Base-by-base conservation (phyloP, 768 basidiomycete genomes). In the Cantharellus anzutake region DNA sequence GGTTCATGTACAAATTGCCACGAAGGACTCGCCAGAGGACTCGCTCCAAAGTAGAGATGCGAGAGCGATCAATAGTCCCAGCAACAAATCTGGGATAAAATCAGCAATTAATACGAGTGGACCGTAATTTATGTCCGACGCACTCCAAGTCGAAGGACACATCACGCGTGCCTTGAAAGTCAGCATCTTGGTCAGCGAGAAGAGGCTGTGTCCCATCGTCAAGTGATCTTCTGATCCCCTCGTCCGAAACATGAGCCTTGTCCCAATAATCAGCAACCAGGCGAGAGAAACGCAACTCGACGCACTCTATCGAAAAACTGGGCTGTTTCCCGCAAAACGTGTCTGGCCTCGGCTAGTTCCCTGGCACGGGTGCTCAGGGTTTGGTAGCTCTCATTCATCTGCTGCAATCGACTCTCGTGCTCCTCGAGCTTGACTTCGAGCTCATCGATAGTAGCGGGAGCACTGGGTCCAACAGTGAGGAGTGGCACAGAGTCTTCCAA, bases 1-100 rank as follows among this genome's bases (percentile, higher is more conserved):
- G 85, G 72, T 97, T 99, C 94, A 99, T 98, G 75, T 94, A 99
- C 29, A 99, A 76, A 69, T 99, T 98, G 56, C 96, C 96, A 61
- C 96, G 84, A 20, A 98, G 78, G 41, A 98, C 89, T 65, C 96
- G 88, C 96, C 96, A 99, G 56, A 98, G 80, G 20, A 99, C 88
- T 16, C 96, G 85, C 72, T 99, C 96, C 59, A 99, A 97, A 3
- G 90, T 93, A 1, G 87, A 80, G 67, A 98, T 77, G 60, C 93
- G 83, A 4, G 83, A 74, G 52, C 96, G 87, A 66, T 98, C 93
- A 64, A 98, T 91, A 0, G 94, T 97, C 37, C 96, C 96, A 2
- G 96, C 84, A 34, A 99, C 86, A 66, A 99, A 99, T 65, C 88
- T 90, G 14, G 5, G 56, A 41, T 41, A 48, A 3, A 48, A 59